Evolutionary conservation across 345 rosid species (phyloP).

Genomic region (Populus deltoides): DNA sequence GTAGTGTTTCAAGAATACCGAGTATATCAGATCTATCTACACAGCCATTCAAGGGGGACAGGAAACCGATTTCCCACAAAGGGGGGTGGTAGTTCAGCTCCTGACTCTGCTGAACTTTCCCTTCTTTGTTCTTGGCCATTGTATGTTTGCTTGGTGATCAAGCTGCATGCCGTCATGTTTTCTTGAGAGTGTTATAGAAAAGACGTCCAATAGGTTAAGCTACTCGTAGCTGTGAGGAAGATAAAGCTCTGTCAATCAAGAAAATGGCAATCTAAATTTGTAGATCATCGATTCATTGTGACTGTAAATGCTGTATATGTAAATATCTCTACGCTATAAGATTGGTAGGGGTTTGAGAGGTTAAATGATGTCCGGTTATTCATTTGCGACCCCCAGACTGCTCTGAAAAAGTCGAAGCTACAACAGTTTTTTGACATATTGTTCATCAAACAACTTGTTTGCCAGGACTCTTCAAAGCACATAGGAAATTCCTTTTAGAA

Average conservation of each 20-base stretch:
- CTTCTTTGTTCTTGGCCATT: not conserved
- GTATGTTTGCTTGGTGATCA: not conserved
- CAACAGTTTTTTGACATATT: not conserved
- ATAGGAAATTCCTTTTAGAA: slow-evolving; percentile 55
- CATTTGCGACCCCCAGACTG: not conserved
- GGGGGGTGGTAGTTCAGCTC: slow-evolving; percentile 39
- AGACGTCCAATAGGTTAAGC: too few relatives aligned
- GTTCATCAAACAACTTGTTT: slow-evolving; percentile 32
- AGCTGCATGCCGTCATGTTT: too few relatives aligned
- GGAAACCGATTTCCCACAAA: slow-evolving; percentile 23
- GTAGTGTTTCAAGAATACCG: slow-evolving; percentile 83
- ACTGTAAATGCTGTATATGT: slow-evolving; percentile 23
- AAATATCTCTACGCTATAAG: slow-evolving; percentile 31
- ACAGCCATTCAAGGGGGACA: slow-evolving; percentile 82
- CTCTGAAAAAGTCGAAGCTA: not conserved
- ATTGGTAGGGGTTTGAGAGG: not conserved
- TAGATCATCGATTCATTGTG: slow-evolving; percentile 25
- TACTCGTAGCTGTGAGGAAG: too few relatives aligned
- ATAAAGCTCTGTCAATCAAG: too few relatives aligned
- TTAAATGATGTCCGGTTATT: not conserved
- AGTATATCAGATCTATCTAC: slow-evolving; percentile 73
- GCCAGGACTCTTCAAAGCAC: slow-evolving; percentile 73
- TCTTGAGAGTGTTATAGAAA: too few relatives aligned
- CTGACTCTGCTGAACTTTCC: not conserved
- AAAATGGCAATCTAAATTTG: slow-evolving; percentile 18